phyloP scores from a whole-genome alignment of 2,329 filamentous ascomycete genomes.

The Leptosphaerulina australis region DNA sequence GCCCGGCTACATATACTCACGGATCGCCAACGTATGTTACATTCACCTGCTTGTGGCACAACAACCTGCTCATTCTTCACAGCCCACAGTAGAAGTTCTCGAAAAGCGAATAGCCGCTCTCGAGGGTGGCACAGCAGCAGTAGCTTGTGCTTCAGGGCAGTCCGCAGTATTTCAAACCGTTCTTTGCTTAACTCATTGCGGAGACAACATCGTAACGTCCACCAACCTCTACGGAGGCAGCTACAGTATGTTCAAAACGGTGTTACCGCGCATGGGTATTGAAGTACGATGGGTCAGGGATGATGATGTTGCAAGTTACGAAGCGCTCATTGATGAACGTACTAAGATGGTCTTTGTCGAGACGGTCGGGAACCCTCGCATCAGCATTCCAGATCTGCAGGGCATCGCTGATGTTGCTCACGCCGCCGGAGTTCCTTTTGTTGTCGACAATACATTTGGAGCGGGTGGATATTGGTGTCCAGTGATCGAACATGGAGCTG shows the following conservation, averaged over 20 bases:
- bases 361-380: slow-evolving; percentile 33
- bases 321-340: slow-evolving; percentile 25
- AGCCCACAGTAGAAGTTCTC: background rate
- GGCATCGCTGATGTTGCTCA: slow-evolving; percentile 15
- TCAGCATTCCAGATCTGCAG: slow-evolving; percentile 32
- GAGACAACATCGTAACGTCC: slow-evolving; percentile 46
- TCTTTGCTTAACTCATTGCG: background rate
- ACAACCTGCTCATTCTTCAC: no score
- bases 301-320: background rate
- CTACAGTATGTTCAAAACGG: slow-evolving; percentile 43
- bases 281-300: background rate
- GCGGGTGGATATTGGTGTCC: slow-evolving; percentile 30
- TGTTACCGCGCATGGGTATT: background rate
- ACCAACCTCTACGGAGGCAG: slow-evolving; percentile 50
- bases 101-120: background rate
- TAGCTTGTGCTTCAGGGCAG: background rate
- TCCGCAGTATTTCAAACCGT: background rate
- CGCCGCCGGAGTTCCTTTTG: slow-evolving; percentile 26
- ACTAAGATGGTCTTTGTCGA: slow-evolving; percentile 31
- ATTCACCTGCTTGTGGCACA: no score
- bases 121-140: background rate
- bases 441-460: slow-evolving; percentile 40
- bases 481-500: slow-evolving; percentile 31
- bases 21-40: no score
- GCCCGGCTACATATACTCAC: no score